Base-by-base conservation (phyloP, 352 stramenopile genomes). In the Phytophthora pistaciae region DNA sequence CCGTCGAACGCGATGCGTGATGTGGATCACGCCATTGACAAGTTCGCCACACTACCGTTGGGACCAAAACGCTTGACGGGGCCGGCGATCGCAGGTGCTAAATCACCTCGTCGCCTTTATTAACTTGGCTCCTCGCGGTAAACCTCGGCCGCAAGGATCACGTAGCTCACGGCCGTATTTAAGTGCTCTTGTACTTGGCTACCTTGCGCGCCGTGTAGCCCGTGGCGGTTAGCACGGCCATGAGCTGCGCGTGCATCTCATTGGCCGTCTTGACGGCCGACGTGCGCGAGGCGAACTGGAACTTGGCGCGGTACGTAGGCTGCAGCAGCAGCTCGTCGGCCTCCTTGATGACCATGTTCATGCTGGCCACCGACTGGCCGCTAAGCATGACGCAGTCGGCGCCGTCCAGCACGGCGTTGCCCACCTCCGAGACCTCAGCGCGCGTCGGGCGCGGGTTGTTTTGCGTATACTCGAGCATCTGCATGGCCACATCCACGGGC, bases 281-380 rank as follows among this genome's bases (percentile, higher is more conserved):
- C 21, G 78, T 86, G 11, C 86, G 75, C 8, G 85, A 68, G 16
- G 85, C 79, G 62, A 85, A 95, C 56, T 93, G 78, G 56, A 90
- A 88, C 56, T 76, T 77, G 63, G 87, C 74, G 68, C 84, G 87
- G 76, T 89, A 81, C 18, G 62, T 68, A 5, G 69, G 75, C 62
- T 88, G 77, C 36, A 95, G 72, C 71, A 96, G 69, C 65, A 96
- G 72, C 53, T 77, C 44, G 66, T 98, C 92, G 48, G 91, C 91
- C 72, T 97, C 87, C 64, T 90, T 90, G 67, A 98, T 88, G 53
- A 99, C 91, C 54, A 96, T 95, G 76, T 98, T 98, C 96, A 99
- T 99, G 14, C 92, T 97, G 57, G 84, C 77, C 14, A 97, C 91
- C 18, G 85, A 93, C 70, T 97, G 89, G 5, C 89, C 91, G 60